phyloP scores from a whole-genome alignment of 306 rosid genomes.

The Prosopis cineraria region DNA sequence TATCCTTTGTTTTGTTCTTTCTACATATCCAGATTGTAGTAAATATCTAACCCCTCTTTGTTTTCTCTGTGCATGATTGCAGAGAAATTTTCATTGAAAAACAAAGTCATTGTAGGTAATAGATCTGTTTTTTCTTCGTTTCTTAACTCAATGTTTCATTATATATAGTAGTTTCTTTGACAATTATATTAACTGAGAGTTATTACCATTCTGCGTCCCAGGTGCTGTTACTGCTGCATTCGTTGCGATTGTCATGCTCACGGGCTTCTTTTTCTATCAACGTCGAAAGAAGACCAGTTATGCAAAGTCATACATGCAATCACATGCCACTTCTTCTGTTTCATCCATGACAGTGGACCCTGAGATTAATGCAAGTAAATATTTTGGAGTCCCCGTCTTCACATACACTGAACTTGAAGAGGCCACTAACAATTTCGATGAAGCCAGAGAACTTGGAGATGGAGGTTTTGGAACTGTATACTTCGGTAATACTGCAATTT shows the following conservation, averaged over 20 bases:
- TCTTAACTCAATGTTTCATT: neutral
- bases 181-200: neutral
- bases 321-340: conserved; percentile 48
- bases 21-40: neutral
- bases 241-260: neutral
- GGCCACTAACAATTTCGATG: conserved; percentile 67
- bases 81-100: neutral
- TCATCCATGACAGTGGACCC: conserved; percentile 35
- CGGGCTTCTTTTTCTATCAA: neutral
- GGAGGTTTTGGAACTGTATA: conserved; percentile 90
- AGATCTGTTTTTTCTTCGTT: neutral
- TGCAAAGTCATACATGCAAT: conserved; percentile 31
- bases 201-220: conserved; percentile 29
- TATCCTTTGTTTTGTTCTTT: neutral
- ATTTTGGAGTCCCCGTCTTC: conserved; percentile 56
- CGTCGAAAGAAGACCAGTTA: conserved; percentile 36
- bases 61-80: conserved; percentile 37
- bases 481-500: conserved; percentile 49
- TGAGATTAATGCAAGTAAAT: conserved; percentile 54
- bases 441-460: conserved; percentile 74
- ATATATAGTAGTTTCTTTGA: neutral
- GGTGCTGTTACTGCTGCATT: conserved; percentile 19
- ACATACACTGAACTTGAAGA: conserved; percentile 65
- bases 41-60: neutral
- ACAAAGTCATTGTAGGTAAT: conserved; percentile 52